Evolutionary conservation across 805 yeast genomes (phyloP).

Genomic region (Pichia insulana): DNA sequence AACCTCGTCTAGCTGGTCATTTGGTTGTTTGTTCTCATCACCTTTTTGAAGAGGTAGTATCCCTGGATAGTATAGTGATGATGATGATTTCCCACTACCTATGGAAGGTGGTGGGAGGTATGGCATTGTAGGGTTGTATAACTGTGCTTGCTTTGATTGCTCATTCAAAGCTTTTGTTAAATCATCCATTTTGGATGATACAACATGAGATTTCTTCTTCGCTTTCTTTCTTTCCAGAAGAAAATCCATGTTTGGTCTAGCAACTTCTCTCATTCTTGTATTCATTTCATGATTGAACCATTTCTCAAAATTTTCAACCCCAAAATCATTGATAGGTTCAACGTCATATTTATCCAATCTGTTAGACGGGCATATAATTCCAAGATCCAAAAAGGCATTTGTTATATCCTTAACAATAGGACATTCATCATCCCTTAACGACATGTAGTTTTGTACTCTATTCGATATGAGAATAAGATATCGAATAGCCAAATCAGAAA

Average conservation of each 20-base stretch:
- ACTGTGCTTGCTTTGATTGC: constrained; percentile 20
- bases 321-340: constrained; percentile 35
- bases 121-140: constrained; percentile 17
- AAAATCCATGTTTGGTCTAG: constrained; percentile 26
- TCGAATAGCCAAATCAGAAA: constrained; percentile 70
- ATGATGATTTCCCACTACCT: constrained; percentile 1
- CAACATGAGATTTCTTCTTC: constrained; percentile 16
- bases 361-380: constrained; percentile 52
- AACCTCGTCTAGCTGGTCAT: constrained; percentile 7
- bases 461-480: constrained; percentile 47
- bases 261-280: constrained; percentile 32
- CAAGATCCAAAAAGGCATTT: constrained; percentile 57
- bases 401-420: constrained; percentile 54
- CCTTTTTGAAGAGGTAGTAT: not conserved
- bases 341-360: constrained; percentile 47
- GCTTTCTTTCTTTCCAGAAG: constrained; percentile 18
- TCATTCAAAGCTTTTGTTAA: constrained; percentile 27
- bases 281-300: constrained; percentile 47
- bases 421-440: constrained; percentile 32
- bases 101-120: constrained; percentile 11
- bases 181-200: constrained; percentile 25
- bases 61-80: constrained; percentile 1
- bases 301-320: constrained; percentile 41
- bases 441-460: constrained; percentile 43
- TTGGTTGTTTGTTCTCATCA: not conserved